phyloP scores from a whole-genome alignment of 2,329 filamentous ascomycete species.

The Penicillium janthinellum region DNA sequence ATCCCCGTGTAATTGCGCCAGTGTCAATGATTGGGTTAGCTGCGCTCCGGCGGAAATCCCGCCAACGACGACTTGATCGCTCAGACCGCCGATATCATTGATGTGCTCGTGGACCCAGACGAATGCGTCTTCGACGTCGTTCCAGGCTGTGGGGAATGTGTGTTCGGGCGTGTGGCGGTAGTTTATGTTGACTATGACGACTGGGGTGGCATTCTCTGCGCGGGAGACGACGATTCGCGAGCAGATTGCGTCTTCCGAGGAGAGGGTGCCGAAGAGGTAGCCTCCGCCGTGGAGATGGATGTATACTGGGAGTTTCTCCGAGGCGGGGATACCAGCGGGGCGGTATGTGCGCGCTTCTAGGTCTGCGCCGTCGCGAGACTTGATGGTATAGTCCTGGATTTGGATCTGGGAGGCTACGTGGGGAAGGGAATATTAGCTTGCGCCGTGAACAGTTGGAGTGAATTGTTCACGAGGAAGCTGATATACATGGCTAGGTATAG shows the following conservation, averaged over 20 bases:
- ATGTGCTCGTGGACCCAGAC: constrained; percentile 56
- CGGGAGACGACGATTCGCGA: constrained; percentile 47
- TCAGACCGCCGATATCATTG: constrained; percentile 42
- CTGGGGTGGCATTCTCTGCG: constrained; percentile 21
- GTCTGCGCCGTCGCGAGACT: constrained; percentile 48
- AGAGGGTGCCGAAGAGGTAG: constrained; percentile 58
- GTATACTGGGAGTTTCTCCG: constrained; percentile 50
- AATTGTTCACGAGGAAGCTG: not conserved
- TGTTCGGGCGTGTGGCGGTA: constrained; percentile 62
- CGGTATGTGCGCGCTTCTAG: constrained; percentile 54
- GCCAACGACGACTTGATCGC: constrained; percentile 47
- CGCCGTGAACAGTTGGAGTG: not conserved
- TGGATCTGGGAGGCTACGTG: constrained; percentile 34
- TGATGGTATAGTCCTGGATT: constrained; percentile 42
- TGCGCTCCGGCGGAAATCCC: constrained; percentile 54
- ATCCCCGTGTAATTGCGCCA: constrained; percentile 41
- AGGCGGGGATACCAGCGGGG: constrained; percentile 33
- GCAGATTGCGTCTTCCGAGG: constrained; percentile 57
- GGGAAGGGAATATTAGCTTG: not conserved
- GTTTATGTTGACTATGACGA: constrained; percentile 58
- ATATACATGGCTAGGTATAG: not conserved
- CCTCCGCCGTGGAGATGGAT: constrained; percentile 60
- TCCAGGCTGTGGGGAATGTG: constrained; percentile 55
- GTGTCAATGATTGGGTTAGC: constrained; percentile 47
- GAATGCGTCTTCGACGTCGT: constrained; percentile 57